Base-by-base conservation (phyloP, 1,139 yeast genomes). In the Scheffersomyces cryptocercus region DNA sequence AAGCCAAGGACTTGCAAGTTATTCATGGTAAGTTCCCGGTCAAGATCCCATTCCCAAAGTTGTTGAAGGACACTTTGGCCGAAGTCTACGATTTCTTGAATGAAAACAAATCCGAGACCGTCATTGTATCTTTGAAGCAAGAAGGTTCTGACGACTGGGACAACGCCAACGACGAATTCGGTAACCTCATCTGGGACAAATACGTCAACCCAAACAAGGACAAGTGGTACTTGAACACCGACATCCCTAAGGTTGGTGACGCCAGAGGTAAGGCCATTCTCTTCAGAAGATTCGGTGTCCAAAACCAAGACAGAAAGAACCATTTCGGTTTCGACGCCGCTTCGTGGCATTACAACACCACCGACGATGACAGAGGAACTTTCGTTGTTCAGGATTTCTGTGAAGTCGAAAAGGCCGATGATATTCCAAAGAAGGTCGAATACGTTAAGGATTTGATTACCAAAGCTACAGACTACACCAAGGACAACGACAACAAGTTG, bases 1-100 rank as follows among this genome's bases (percentile, higher is more conserved):
- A 56, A 9, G 78, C 78, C 44, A 72, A 77, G 50, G 83, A 82
- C 46, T 72, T 86, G 51, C 83, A 83, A 55, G 86, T 85, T 11
- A 79, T 83, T 49, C 93, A 86, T 59, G 91, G 91, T 35, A 82
- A 82, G 51, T 85, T 86, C 65, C 91, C 95, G 0, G 88, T 86
- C 35, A 77, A 75, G 46, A 66, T 85, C 37, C 79, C 84, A 13
- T 77, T 79, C 51, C 81, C 85, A n/a, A 69, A 74, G 51, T 75
- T 70, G 59, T 75, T 79, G 53, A 58, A 58, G 29, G 73, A 65
- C 41, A 77, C 65, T 26, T 75, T 79, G 55, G 64, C 77, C 1
- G 88, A 84, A 46, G 75, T 86, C 30, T 85, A 82, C 59, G 67
- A 69, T 10, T 87, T 84, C 55, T 65, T 86, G 49, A 65, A 70